Percentiles rank a stretch among this genome's conserved stretches.
These are phyloP conservation scores for Calendula officinalis DNA, from an alignment of 129 eudicot species.

Conservation along the genomic window DNA sequence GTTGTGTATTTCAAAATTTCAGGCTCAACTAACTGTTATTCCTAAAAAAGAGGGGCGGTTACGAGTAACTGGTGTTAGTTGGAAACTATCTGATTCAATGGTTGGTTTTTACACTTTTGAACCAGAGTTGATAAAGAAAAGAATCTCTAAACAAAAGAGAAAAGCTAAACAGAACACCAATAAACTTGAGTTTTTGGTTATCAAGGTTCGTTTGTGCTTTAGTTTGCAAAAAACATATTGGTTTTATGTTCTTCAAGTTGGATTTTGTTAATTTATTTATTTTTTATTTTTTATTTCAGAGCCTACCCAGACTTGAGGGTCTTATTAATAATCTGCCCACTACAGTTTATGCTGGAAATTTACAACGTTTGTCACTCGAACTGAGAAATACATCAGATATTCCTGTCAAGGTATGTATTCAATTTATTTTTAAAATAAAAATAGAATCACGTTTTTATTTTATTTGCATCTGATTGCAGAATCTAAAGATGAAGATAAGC, in stretches of 20 bases:
- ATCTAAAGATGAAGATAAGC: conserved; percentile 80
- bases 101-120: conserved; percentile 63
- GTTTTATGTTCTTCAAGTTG: conserved; percentile 3
- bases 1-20: conserved; percentile 19
- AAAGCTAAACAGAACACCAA: conserved; percentile 41
- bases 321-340: conserved; percentile 54
- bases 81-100: conserved; percentile 91
- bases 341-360: conserved; percentile 77
- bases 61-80: conserved; percentile 76
- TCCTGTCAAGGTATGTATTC: conserved; percentile 61
- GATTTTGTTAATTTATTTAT: conserved; percentile 2
- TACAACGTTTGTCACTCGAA: conserved; percentile 65
- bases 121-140: conserved; percentile 52
- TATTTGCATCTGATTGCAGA: conserved; percentile 49
- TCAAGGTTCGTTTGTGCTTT: conserved; percentile 51
- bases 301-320: conserved; percentile 83
- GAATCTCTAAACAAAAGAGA: conserved; percentile 51
- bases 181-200: conserved; percentile 70
- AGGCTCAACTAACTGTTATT: conserved; percentile 81
- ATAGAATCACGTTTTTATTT: not conserved
- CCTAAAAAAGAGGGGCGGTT: conserved; percentile 79
- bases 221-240: not conserved
- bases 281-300: conserved; percentile 37
- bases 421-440: too few relatives aligned
- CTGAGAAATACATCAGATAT: conserved; percentile 72